These are phyloP conservation scores for Crithidia thermophila DNA, from an alignment of 208 protist genomes.

Conservation along the genomic window DNA sequence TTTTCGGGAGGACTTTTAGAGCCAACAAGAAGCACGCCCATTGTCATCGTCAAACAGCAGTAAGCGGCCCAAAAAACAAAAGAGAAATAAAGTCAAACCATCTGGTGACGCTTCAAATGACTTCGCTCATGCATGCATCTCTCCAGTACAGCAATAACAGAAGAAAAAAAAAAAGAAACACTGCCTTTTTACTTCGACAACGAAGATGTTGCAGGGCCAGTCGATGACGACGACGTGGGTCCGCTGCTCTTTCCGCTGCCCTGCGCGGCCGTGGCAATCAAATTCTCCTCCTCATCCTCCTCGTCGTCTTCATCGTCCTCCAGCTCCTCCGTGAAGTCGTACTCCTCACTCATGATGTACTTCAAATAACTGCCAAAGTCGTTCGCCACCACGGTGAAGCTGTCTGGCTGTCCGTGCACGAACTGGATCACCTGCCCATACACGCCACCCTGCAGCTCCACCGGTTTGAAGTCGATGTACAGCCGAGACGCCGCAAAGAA, in stretches of 20 bases:
- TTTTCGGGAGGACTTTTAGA: too few species aligned
- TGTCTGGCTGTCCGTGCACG: conserved; percentile 37
- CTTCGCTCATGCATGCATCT: too few species aligned
- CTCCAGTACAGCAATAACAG: too few species aligned
- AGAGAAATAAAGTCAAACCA: too few species aligned
- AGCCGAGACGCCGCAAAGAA: conserved; percentile 40
- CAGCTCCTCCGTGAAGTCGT: conserved; percentile 63
- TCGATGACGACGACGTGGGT: too few species aligned
- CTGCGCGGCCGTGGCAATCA: background rate
- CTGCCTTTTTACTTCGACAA: too few species aligned
- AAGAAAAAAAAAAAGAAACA: conserved; percentile 25
- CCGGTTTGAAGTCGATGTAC: conserved; percentile 56
- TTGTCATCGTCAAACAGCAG: too few species aligned
- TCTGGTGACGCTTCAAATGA: too few species aligned
- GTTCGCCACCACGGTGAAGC: conserved; percentile 53
- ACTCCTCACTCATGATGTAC: conserved; percentile 58
- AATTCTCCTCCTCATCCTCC: conserved; percentile 31
- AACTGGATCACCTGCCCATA: conserved; percentile 59
- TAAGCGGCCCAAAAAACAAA: too few species aligned
- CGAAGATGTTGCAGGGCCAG: too few species aligned
- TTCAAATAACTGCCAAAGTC: conserved; percentile 69
- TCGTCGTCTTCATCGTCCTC: conserved; percentile 63
- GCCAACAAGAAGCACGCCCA: too few species aligned
- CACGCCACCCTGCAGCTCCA: conserved; percentile 24
- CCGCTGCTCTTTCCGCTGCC: background rate